These are phyloP conservation scores for Boechera retrofracta DNA, from an alignment of 345 rosid genomes.

Conservation along the genomic window DNA sequence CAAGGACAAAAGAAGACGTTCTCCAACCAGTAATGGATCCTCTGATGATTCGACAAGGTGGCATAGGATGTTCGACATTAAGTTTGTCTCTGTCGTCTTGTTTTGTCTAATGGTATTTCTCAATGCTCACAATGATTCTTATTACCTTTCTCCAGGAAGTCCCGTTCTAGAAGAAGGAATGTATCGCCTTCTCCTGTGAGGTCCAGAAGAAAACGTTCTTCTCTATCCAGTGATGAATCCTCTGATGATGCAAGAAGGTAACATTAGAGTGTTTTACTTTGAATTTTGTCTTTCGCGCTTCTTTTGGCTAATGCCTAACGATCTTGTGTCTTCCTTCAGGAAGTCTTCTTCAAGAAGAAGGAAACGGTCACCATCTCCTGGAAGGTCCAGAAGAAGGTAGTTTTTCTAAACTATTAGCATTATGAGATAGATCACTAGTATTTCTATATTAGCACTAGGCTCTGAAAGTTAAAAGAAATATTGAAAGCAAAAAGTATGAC, in stretches of 20 bases:
- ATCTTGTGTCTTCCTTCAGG: constrained; percentile 52
- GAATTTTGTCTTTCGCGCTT: constrained; percentile 29
- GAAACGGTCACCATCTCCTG: constrained; percentile 76
- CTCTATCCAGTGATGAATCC: constrained; percentile 70
- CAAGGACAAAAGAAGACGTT: constrained; percentile 70
- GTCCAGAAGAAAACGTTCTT: constrained; percentile 75
- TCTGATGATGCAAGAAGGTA: constrained; percentile 90
- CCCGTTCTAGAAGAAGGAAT: constrained; percentile 57
- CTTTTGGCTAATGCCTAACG: constrained; percentile 4
- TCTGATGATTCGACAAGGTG: constrained; percentile 87
- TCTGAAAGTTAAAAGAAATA: constrained; percentile 4
- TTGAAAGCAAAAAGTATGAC: constrained; percentile 30
- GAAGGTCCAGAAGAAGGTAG: constrained; percentile 87
- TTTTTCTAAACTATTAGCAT: constrained; percentile 3
- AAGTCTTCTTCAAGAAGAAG: constrained; percentile 63
- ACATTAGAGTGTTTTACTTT: constrained; percentile 14
- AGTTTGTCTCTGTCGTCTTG: background rate
- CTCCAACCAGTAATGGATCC: constrained; percentile 66
- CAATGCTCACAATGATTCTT: background rate
- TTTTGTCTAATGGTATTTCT: constrained; percentile 21
- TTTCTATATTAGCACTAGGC: constrained; percentile 27
- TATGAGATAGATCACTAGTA: constrained; percentile 15
- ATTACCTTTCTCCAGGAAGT: constrained; percentile 56
- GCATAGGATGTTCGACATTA: constrained; percentile 16
- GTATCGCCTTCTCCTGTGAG: constrained; percentile 84